phyloP scores from a whole-genome alignment of 2,329 filamentous ascomycete genomes.

The Dothiorella sarmentorum region DNA sequence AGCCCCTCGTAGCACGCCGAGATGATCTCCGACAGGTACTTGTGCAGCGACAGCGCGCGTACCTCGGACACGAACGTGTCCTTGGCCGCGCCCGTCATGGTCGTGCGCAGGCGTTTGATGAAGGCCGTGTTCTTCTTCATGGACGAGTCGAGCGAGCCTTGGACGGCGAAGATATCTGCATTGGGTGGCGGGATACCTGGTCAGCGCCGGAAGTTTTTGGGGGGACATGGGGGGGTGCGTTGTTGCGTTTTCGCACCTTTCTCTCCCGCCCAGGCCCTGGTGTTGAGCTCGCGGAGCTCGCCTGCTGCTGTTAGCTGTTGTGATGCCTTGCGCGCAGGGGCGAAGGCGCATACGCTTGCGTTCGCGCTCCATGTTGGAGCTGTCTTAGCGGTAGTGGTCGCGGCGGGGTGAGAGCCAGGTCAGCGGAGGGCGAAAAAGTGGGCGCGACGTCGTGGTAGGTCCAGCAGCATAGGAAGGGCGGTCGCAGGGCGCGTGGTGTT shows the following conservation, averaged over 20 bases:
- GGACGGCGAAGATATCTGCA: constrained; percentile 73
- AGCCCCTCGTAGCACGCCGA: constrained; percentile 93
- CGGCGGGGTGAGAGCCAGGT: constrained; percentile 23
- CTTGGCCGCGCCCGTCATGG: constrained; percentile 74
- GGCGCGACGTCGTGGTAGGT: constrained; percentile 8
- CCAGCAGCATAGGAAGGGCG: constrained; percentile 13
- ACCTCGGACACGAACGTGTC: constrained; percentile 87
- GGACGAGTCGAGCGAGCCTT: constrained; percentile 82
- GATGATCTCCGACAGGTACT: constrained; percentile 95
- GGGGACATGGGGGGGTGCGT: not conserved
- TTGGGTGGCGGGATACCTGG: not conserved
- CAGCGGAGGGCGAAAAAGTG: constrained; percentile 27
- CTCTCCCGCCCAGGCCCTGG: constrained; percentile 83
- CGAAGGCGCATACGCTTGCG: constrained; percentile 42
- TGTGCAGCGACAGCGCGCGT: constrained; percentile 83
- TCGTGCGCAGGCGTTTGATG: constrained; percentile 91
- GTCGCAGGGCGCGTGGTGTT: not conserved
- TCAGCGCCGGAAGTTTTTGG: constrained; percentile 26
- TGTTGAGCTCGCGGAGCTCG: constrained; percentile 86
- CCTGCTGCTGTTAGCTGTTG: constrained; percentile 51
- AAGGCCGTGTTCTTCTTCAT: constrained; percentile 98
- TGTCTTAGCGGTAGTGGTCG: not conserved
- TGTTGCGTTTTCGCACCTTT: constrained; percentile 57
- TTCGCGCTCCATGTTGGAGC: constrained; percentile 46
- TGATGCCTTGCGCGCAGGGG: not conserved